phyloP scores from a whole-genome alignment of 805 yeast species.

The Teunomyces kruisii region DNA sequence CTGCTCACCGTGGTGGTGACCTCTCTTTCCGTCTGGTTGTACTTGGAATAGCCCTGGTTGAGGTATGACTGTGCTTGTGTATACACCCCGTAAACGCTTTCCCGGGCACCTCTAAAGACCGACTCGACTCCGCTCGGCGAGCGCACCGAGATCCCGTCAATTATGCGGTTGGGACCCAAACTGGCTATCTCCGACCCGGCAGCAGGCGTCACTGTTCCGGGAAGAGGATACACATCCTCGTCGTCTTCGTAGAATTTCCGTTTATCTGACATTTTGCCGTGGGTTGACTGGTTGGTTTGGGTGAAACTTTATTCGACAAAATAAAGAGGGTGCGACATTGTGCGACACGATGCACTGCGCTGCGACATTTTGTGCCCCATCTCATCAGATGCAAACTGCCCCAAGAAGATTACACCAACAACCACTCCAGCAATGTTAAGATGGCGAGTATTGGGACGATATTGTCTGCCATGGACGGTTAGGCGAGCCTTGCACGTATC shows the following conservation, averaged over 20 bases:
- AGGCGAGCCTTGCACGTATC: background rate
- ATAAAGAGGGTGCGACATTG: background rate
- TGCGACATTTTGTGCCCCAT: background rate
- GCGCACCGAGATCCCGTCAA: conserved; percentile 59
- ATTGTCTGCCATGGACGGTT: background rate
- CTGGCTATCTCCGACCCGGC: conserved; percentile 40
- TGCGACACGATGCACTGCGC: background rate
- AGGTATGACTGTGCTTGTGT: conserved; percentile 29
- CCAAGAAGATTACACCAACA: background rate
- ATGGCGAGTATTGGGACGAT: background rate
- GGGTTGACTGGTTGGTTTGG: background rate
- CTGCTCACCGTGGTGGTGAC: conserved; percentile 62
- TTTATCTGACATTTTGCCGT: conserved; percentile 18
- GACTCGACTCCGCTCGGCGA: conserved; percentile 51
- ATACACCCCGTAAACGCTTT: conserved; percentile 32
- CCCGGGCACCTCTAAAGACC: conserved; percentile 49
- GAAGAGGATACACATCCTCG: conserved; percentile 43
- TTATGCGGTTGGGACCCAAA: conserved; percentile 47
- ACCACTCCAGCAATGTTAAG: background rate
- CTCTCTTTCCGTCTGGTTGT: conserved; percentile 59
- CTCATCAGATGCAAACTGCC: background rate
- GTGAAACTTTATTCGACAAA: conserved; percentile 2
- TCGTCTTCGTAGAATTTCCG: conserved; percentile 55
- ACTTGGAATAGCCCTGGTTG: conserved; percentile 49
- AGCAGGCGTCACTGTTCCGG: conserved; percentile 50